Base-by-base conservation (phyloP, 2,329 filamentous ascomycete species). In the Colletotrichum acutatum region DNA sequence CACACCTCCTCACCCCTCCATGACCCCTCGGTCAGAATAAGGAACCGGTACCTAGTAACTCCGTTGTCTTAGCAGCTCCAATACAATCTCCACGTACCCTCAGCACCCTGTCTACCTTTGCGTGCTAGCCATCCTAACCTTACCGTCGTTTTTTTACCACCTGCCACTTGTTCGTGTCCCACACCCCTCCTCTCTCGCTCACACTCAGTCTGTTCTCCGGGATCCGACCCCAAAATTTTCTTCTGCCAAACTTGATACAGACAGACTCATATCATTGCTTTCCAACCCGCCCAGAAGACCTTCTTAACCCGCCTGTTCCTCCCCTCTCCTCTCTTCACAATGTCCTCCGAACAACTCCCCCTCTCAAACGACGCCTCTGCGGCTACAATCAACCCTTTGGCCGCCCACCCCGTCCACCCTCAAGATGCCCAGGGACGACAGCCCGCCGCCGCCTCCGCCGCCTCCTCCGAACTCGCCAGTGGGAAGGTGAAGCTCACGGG, bases 401-500 rank as follows among this genome's bases (percentile, higher is more conserved):
- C 82, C 75, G 77, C 79, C 75, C 79, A 80, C 75, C 76, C 80
- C 74, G 75, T 76, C 76, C 68, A 56, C 52, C 67, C 60, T 59
- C 84, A 88, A 83, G 84, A 90, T 90, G 89, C 87, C 88, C 86
- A 88, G 89, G 82, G 88, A 90, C 83, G 86, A 90, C 85, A 90
- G 88, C 83, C 89, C 89, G 69, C 89, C 89, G 78, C 89, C 89
- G 77, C 89, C 89, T 72, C 89, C 89, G 75, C 89, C 89, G 75
- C 86, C 88, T 79, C 89, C 89, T 78, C 89, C 89, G 84, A 91
- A 91, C 88, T 91, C 89, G 82, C 89, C 89, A 78, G 89, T 90
- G 88, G 88, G 88, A 90, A 91, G 89, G 85, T 91, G 89, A 93
- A 84, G 89, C 95, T 88, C 88, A 85, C 91, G 81, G 84, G 86